Evolutionary conservation across 805 yeast species (phyloP), one percentile per base, ranked within the genome.

Genomic region (Monosporozyma servazzii): DNA sequence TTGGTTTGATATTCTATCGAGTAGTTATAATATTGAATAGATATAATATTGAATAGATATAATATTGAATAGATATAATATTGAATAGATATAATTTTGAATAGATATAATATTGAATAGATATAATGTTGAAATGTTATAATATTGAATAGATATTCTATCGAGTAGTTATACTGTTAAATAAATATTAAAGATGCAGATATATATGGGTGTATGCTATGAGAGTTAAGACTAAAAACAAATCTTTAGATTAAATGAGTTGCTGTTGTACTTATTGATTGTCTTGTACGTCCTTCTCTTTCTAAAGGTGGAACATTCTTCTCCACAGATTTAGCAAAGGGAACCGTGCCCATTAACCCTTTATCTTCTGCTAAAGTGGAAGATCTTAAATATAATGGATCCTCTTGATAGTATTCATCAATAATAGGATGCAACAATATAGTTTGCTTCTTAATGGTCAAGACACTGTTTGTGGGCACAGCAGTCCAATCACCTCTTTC

Each of bases 401-500:
- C 85, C 37, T 75, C 76, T 60, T 86, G 88, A 68, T 82, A 90
- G 70, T 82, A 90, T 67, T 93, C 96, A 65, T 93, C 98, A 46
- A 76, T 72, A 42, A 93, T 86, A 1, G 99, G 99, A 65, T 90
- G 96, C 71, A 93, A 71, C 47, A 93, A 72, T 3, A 93, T 93
- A 1, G 95, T 88, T 65, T 90, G 96, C 51, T 81, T 82, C 56
- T 81, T 82, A 53, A 93, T 81, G 0, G 96, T 86, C 15, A 93
- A 67, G 0, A 84, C 72, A 3, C 97, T 86, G 65, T 93, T 93
- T 1, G 98, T 86, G 2, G 98, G 98, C 0, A 93, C 95, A 3
- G 96, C 84, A 48, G 91, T 86, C 99, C 99, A 93, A 69, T 93
- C 99, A 40, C 90, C 91, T 51, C 99, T 73, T 70, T 93, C 98